Evolutionary conservation across 2,329 filamentous ascomycete species (phyloP).

Genomic region (Colletotrichum cuscutae): DNA sequence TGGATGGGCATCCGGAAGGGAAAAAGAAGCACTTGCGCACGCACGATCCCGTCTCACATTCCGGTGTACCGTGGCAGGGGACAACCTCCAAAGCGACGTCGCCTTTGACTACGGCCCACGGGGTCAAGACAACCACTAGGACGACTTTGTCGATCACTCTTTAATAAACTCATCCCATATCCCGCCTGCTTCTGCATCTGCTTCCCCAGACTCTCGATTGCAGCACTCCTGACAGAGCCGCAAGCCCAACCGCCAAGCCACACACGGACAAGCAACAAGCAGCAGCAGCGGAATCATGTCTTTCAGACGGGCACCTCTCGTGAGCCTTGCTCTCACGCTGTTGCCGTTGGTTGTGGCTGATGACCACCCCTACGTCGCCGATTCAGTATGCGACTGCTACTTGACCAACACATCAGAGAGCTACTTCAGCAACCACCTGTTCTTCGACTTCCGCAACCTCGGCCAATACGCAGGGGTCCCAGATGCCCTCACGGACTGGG

Average conservation of each 20-base stretch:
- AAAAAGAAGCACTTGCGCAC: background rate
- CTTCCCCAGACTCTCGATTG: background rate
- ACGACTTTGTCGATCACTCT: background rate
- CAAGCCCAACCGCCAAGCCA: background rate
- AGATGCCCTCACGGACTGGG: conserved; percentile 41
- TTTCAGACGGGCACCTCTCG: conserved; percentile 37
- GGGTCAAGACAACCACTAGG: background rate
- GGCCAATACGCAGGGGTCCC: conserved; percentile 51
- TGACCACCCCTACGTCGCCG: conserved; percentile 39
- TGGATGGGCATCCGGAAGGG: conserved; percentile 8
- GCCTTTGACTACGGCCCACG: background rate
- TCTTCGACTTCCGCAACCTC: conserved; percentile 61
- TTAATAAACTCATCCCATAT: conserved; percentile 6
- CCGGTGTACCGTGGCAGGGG: conserved; percentile 21
- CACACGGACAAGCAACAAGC: background rate
- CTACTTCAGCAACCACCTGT: conserved; percentile 58
- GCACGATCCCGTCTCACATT: conserved; percentile 31
- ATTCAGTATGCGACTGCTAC: conserved; percentile 57
- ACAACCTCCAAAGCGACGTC: conserved; percentile 3
- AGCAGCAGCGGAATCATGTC: conserved; percentile 10
- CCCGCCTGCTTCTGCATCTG: background rate
- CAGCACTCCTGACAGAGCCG: background rate
- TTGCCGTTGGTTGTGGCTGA: conserved; percentile 18
- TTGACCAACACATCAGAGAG: conserved; percentile 56
- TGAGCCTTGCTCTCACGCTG: conserved; percentile 25